These are phyloP conservation scores for Yarrowia sp. DNA, from an alignment of 805 yeast species.

Conservation along the genomic window DNA sequence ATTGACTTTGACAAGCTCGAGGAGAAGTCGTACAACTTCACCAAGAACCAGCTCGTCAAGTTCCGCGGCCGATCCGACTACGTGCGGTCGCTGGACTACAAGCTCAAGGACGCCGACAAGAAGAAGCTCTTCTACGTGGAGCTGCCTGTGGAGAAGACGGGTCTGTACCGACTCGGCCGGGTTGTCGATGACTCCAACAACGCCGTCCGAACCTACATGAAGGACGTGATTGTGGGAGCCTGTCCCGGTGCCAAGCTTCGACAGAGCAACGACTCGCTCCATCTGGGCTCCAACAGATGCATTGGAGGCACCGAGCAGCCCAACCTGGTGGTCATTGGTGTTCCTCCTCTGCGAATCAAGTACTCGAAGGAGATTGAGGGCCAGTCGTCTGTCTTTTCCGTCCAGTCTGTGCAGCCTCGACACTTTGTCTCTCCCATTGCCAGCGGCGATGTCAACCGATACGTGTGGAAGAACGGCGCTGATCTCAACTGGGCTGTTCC, in stretches of 20 bases:
- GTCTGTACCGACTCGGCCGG: conserved; percentile 66
- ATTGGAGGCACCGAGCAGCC: conserved; percentile 56
- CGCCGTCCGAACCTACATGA: conserved; percentile 56
- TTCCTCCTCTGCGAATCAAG: conserved; percentile 67
- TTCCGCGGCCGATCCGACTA: conserved; percentile 28
- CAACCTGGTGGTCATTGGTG: conserved; percentile 61
- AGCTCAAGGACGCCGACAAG: conserved; percentile 17
- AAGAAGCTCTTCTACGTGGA: conserved; percentile 50
- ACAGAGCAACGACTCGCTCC: conserved; percentile 39
- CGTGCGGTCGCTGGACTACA: conserved; percentile 28
- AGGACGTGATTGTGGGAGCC: conserved; percentile 62
- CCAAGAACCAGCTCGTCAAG: conserved; percentile 54
- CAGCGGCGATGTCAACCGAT: conserved; percentile 31
- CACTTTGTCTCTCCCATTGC: conserved; percentile 40
- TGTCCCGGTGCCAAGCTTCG: conserved; percentile 73
- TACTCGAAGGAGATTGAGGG: conserved; percentile 42
- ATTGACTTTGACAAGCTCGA: conserved; percentile 55
- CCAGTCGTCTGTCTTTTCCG: conserved; percentile 45
- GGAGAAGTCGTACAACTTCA: conserved; percentile 50
- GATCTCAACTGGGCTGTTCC: conserved; percentile 41
- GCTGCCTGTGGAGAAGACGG: conserved; percentile 66
- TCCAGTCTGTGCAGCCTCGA: conserved; percentile 52
- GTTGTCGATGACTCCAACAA: conserved; percentile 64
- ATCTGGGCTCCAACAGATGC: conserved; percentile 51
- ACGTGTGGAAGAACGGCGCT: conserved; percentile 29